Percentiles rank a stretch among this genome's conserved stretches.
Evolutionary conservation across 2,329 filamentous ascomycete genomes (phyloP).

Genomic region (Pyrenochaeta sp.): DNA sequence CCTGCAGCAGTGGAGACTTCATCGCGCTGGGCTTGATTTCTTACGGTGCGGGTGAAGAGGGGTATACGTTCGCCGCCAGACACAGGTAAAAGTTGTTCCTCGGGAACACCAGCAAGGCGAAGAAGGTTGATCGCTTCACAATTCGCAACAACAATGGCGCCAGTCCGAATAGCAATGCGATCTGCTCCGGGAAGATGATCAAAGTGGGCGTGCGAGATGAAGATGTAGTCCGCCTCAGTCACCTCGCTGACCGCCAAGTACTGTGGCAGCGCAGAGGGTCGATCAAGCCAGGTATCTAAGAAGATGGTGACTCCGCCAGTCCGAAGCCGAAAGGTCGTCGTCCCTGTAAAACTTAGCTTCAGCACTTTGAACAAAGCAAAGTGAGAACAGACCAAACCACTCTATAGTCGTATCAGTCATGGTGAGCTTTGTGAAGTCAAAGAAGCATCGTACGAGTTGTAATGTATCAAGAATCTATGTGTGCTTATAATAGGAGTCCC

Average conservation of each 20-base stretch:
- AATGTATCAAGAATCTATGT: too few relatives aligned
- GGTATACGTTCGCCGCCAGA: conserved; percentile 10
- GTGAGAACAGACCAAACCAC: conserved; percentile 1
- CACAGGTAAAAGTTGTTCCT: conserved; percentile 7
- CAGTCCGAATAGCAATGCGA: conserved; percentile 7
- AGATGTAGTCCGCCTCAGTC: conserved; percentile 10
- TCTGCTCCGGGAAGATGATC: conserved; percentile 14
- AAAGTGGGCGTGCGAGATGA: conserved; percentile 13
- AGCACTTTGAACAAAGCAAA: background rate
- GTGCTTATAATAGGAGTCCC: too few relatives aligned
- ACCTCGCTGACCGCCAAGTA: conserved; percentile 7
- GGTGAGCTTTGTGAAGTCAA: too few relatives aligned
- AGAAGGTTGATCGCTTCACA: conserved; percentile 8
- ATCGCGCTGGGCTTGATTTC: background rate
- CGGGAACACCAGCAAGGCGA: conserved; percentile 5
- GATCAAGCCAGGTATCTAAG: conserved; percentile 12
- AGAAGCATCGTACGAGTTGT: too few relatives aligned
- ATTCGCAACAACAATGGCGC: conserved; percentile 10
- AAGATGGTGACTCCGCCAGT: conserved; percentile 6
- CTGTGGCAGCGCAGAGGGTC: conserved; percentile 1
- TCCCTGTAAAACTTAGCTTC: conserved; percentile 1
- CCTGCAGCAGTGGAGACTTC: background rate
- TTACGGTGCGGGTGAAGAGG: conserved; percentile 6
- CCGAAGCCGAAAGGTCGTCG: conserved; percentile 8
- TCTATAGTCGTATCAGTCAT: background rate